phyloP scores from a whole-genome alignment of 176 grass and related monocot species.

The Triticum aestivum region DNA sequence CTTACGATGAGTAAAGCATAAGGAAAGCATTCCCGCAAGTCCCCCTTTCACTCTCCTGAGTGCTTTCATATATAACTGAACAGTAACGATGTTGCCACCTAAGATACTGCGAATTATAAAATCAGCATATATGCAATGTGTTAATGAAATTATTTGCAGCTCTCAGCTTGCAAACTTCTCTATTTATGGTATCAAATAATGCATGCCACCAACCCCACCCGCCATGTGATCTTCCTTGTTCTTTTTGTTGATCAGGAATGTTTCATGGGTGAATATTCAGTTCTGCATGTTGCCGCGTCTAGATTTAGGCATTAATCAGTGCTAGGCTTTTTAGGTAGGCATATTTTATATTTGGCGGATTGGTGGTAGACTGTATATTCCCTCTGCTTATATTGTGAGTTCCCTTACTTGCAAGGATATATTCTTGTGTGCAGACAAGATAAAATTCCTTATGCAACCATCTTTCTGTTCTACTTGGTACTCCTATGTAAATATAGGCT shows the following conservation, averaged over 20 bases:
- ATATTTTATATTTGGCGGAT: slow-evolving; percentile 9
- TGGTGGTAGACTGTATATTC: neutral
- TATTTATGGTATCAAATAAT: slow-evolving; percentile 22
- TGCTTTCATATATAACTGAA: slow-evolving; percentile 31
- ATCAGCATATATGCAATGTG: slow-evolving; percentile 6
- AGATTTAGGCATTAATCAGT: neutral
- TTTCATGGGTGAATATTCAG: neutral
- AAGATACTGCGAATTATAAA: slow-evolving; percentile 28
- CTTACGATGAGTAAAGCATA: slow-evolving; percentile 42
- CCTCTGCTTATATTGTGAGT: neutral
- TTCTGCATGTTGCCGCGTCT: neutral
- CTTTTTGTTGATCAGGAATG: slow-evolving; percentile 4
- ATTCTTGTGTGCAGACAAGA: slow-evolving; percentile 12
- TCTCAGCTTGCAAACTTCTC: neutral
- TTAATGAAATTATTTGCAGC: neutral
- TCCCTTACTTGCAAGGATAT: neutral
- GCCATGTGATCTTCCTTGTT: neutral
- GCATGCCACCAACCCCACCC: neutral
- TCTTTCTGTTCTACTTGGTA: neutral
- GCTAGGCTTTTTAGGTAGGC: neutral
- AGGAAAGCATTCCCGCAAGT: slow-evolving; percentile 42
- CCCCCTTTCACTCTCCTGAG: neutral
- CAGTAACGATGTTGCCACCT: slow-evolving; percentile 22
- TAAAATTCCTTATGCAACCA: neutral
- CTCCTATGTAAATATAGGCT: neutral